Conservation (phyloP, 345 rosid species). For the Eucalyptus tenuipes region DNA sequence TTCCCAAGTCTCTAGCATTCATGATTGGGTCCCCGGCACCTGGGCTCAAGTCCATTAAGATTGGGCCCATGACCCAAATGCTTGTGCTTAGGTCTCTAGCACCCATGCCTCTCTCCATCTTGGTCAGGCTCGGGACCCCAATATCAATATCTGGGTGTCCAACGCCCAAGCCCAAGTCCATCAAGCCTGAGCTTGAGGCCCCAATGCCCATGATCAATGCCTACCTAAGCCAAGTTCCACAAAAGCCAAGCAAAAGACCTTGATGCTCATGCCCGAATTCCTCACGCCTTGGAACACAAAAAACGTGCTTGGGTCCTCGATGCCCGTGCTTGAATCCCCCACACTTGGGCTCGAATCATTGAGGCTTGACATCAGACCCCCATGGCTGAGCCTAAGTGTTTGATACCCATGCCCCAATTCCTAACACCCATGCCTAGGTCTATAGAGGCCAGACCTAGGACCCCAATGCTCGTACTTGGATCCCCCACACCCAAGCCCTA, state of each 20-base stretch:
- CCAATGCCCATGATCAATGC: not conserved
- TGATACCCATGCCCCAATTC: not conserved
- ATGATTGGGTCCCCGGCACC: not conserved
- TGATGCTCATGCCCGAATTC: not conserved
- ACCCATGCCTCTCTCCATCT: not conserved
- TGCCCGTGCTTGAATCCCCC: not conserved
- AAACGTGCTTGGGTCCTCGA: fast-evolving
- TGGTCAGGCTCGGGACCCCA: not conserved
- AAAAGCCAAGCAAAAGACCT: not conserved
- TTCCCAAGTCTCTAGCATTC: not conserved
- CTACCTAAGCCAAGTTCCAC: not conserved
- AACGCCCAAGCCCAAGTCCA: not conserved
- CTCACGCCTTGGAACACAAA: not conserved
- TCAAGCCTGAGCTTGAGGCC: not conserved
- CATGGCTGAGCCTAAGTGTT: not conserved
- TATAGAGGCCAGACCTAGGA: not conserved
- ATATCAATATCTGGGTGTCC: not conserved
- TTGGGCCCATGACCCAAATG: not conserved
- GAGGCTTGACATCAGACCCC: not conserved
- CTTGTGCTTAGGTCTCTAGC: not conserved
- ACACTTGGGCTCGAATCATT: not conserved
- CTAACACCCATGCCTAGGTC: not conserved
- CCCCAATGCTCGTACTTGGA: not conserved
- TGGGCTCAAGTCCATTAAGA: not conserved
- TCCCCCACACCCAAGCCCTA: not conserved